phyloP scores from a whole-genome alignment of 75 land plant species.

The Picea sitchensis region DNA sequence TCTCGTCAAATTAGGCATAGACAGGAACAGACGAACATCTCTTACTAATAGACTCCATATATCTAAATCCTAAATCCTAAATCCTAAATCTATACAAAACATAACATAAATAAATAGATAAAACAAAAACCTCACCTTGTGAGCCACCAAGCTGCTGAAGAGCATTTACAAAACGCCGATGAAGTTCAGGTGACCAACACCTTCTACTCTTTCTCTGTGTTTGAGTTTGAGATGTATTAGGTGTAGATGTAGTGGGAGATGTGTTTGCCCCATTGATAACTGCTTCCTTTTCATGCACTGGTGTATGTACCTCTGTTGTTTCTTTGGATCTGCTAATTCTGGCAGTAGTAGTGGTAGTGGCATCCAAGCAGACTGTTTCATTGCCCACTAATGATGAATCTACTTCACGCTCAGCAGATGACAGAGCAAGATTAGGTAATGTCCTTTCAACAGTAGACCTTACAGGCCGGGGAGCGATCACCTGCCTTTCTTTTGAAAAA shows the following conservation, averaged over 20 bases:
- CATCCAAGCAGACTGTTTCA: constrained; percentile 6
- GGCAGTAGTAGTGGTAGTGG: background rate
- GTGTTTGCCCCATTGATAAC: background rate
- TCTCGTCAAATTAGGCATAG: too few relatives aligned
- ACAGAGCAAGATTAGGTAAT: constrained; percentile 54
- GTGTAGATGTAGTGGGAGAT: constrained; percentile 1
- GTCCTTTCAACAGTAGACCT: constrained; percentile 3
- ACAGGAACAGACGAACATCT: background rate
- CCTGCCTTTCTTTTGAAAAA: constrained; percentile 60
- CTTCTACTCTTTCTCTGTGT: constrained; percentile 82
- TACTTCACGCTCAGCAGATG: constrained; percentile 36
- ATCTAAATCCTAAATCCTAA: background rate
- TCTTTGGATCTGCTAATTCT: constrained; percentile 9
- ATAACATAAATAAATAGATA: background rate
- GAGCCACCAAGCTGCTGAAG: constrained; percentile 98
- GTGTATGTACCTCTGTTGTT: background rate
- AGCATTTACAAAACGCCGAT: constrained; percentile 85
- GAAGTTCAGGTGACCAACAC: constrained; percentile 99
- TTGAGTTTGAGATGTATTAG: constrained; percentile 23
- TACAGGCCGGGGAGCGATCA: background rate
- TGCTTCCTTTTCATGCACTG: background rate
- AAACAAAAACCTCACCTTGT: constrained; percentile 51
- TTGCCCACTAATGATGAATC: constrained; percentile 2
- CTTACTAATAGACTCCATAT: background rate
- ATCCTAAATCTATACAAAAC: background rate